Evolutionary conservation across 441 rosid genomes (phyloP), one percentile per base, ranked within the genome.

Genomic region (Euphorbia celastroides): DNA sequence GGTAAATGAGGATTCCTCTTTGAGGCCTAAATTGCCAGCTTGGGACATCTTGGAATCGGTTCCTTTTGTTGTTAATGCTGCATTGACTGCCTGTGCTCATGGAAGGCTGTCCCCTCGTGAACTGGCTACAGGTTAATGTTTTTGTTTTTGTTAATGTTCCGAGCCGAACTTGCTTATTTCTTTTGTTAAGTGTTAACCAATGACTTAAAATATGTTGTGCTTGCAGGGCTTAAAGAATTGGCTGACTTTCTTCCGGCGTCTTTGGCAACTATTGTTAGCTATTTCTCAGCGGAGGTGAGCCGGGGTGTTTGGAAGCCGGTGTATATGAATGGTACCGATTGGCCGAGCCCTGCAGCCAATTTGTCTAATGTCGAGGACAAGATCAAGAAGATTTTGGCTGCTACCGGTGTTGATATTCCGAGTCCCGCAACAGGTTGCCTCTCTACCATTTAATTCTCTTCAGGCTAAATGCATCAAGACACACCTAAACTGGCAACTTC

Each of bases 311-410:
- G 99, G 99, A 92, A 86, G 83, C 97, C 93, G 23, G 98, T 83
- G 66, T 81, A 79, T 76, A 95, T 95, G 99, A 95, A 95, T 72
- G 99, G 99, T 70, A 87, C 97, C 64, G 99, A 95, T 82, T 95
- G 99, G 99, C 99, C 98, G 16, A 95, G 98, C 77, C 99, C 99
- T 77, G 89, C 96, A 65, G 93, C 92, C 67, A 92, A 90, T 84
- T 79, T 95, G 69, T 86, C 87, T 41, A 78, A 59, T 10, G 90
- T 95, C 73, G 99, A 90, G 83, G 90, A 88, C 60, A 93, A 92
- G 79, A 87, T 95, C 59, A 89, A 90, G 82, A 92, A 90, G 81
- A 86, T 80, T 36, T 76, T 95, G 75, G 98, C 96, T 50, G 95
- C 89, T 70, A 88, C 97, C 71, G 99, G 98, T 44, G 95, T 90